Conservation (phyloP, 768 basidiomycete species). For the Lactarius psammicola region DNA sequence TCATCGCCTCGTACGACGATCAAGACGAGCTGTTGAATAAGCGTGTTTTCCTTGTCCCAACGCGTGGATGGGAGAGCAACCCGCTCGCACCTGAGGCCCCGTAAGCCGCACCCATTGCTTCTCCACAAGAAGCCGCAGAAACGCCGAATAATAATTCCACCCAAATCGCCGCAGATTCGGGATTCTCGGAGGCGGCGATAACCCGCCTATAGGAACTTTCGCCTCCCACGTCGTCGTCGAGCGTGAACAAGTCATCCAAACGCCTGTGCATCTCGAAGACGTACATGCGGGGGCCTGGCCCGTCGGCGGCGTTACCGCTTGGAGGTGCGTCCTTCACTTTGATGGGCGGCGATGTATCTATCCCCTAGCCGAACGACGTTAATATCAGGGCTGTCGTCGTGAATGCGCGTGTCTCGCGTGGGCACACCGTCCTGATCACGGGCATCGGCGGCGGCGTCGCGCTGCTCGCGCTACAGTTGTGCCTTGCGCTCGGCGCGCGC, state of each 20-base stretch:
- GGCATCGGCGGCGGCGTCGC: conserved; percentile 87
- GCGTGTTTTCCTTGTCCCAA: conserved; percentile 74
- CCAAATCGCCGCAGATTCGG: conserved; percentile 45
- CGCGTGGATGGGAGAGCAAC: conserved; percentile 70
- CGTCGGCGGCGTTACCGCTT: conserved; percentile 74
- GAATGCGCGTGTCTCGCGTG: conserved; percentile 58
- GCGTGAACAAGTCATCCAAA: conserved; percentile 60
- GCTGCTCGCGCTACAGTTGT: conserved; percentile 69
- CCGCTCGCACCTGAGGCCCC: conserved; percentile 63
- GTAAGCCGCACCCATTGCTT: conserved; percentile 38
- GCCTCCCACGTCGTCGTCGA: conserved; percentile 73
- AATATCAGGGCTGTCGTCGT: conserved; percentile 57
- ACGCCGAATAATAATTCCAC: not conserved
- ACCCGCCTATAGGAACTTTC: conserved; percentile 66
- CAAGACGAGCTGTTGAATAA: conserved; percentile 56
- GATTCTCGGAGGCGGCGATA: conserved; percentile 59
- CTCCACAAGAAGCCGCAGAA: not conserved
- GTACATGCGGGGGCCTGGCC: conserved; percentile 76
- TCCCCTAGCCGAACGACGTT: conserved; percentile 10
- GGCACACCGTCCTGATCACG: conserved; percentile 75
- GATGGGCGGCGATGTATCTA: conserved; percentile 10
- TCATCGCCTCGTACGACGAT: conserved; percentile 54
- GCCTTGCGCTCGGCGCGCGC: conserved; percentile 67
- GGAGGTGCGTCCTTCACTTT: conserved; percentile 53
- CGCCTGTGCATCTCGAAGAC: conserved; percentile 67